A percentile compares a stretch with the other conserved stretches of the same genome.
Evolutionary conservation across 192 early-diverging fungal genomes (phyloP).

Genomic region (Backusella australiensis): DNA sequence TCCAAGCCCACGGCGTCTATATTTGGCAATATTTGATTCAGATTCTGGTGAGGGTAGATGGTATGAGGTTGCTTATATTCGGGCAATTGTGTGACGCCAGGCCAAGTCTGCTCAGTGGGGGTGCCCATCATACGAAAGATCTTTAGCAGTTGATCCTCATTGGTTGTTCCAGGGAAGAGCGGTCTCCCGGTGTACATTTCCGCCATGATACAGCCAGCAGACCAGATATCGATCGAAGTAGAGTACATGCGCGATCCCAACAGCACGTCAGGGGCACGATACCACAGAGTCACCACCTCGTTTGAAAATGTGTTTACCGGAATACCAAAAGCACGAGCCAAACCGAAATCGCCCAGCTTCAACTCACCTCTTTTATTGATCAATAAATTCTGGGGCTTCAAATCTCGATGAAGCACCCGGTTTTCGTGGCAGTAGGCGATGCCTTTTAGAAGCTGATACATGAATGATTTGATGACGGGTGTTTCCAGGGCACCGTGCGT

Average conservation of each 20-base stretch:
- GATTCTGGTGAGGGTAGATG: constrained; percentile 57
- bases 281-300: constrained; percentile 99
- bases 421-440: constrained; percentile 86
- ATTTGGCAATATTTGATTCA: constrained; percentile 69
- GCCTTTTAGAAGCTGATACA: constrained; percentile 80
- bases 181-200: constrained; percentile 82
- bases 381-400: constrained; percentile 85
- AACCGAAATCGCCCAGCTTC: constrained; percentile 85
- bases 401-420: constrained; percentile 79
- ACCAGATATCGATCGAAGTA: constrained; percentile 98
- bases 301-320: constrained; percentile 94
- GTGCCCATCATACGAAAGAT: constrained; percentile 83
- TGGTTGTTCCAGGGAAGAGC: constrained; percentile 79
- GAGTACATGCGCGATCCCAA: constrained; percentile 93
- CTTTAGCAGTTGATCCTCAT: constrained; percentile 76
- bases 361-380: constrained; percentile 78
- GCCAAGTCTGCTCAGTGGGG: constrained; percentile 76
- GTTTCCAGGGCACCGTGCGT: constrained; percentile 64
- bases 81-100: constrained; percentile 62
- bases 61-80: constrained; percentile 74
- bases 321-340: constrained; percentile 80
- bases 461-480: constrained; percentile 70
- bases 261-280: constrained; percentile 95
- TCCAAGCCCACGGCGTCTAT: constrained; percentile 74
- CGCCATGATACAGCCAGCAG: constrained; percentile 97